Evolutionary conservation across 129 eudicot species (phyloP).

Genomic region (Arctium minus): DNA sequence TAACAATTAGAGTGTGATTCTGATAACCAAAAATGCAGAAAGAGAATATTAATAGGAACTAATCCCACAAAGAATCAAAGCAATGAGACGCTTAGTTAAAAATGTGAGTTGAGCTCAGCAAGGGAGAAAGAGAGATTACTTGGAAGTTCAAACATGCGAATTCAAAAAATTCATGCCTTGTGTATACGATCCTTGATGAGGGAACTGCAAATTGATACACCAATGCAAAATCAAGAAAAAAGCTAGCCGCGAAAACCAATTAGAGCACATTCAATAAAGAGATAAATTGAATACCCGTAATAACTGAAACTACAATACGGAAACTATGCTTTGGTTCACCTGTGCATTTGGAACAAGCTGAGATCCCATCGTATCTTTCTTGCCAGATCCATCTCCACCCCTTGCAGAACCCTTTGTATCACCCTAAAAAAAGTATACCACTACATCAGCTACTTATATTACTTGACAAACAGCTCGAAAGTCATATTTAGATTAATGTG

Average conservation of each 20-base stretch:
- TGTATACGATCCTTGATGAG: slow-evolving; percentile 75
- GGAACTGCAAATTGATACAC: slow-evolving; percentile 47
- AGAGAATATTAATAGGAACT: no score
- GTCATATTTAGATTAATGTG: neutral
- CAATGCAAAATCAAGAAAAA: neutral
- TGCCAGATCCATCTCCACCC: slow-evolving; percentile 71
- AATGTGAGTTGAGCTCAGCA: neutral
- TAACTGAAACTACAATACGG: neutral
- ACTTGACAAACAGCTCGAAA: neutral
- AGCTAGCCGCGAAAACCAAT: neutral
- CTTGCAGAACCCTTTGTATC: slow-evolving; percentile 88
- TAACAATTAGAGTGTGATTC: neutral
- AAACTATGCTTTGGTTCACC: slow-evolving; percentile 30
- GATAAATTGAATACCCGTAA: neutral
- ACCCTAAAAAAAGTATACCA: slow-evolving; percentile 43
- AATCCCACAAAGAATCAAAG: neutral
- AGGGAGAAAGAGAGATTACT: slow-evolving; percentile 29
- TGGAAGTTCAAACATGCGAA: slow-evolving; percentile 45
- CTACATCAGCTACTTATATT: slow-evolving; percentile 4
- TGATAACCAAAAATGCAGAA: no score
- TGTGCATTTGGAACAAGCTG: slow-evolving; percentile 65
- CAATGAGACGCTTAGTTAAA: neutral
- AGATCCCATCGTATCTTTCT: slow-evolving; percentile 52
- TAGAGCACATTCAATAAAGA: neutral
- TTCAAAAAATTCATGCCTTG: slow-evolving; percentile 74